These are phyloP conservation scores for Eucalyptus cloeziana DNA, from an alignment of 345 rosid genomes.

Conservation along the genomic window DNA sequence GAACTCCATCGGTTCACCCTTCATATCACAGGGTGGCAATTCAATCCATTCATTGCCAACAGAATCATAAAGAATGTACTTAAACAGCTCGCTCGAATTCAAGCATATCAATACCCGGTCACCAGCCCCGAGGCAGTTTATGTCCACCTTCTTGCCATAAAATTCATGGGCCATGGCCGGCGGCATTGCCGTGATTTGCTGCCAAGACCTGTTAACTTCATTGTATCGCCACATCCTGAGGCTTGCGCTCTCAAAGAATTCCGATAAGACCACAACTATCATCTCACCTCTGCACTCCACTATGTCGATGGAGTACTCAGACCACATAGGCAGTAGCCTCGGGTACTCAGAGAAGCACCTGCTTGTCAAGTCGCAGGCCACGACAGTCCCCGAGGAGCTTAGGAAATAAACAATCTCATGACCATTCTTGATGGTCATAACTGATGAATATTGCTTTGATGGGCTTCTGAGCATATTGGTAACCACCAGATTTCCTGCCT, in stretches of 20 bases:
- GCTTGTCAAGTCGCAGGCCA: constrained; percentile 48
- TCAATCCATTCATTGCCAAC: constrained; percentile 47
- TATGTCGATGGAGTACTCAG: constrained; percentile 75
- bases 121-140: constrained; percentile 75
- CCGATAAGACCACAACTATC: constrained; percentile 59
- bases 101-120: constrained; percentile 56
- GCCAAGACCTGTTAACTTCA: constrained; percentile 35
- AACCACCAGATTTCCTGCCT: constrained; percentile 58
- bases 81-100: constrained; percentile 41
- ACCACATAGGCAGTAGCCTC: constrained; percentile 50
- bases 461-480: constrained; percentile 76
- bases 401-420: constrained; percentile 55
- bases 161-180: constrained; percentile 77
- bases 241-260: constrained; percentile 70
- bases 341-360: constrained; percentile 60
- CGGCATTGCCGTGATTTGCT: constrained; percentile 62
- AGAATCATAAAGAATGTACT: constrained; percentile 41
- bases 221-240: constrained; percentile 71
- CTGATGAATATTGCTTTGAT: constrained; percentile 77
- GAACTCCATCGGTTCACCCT: constrained; percentile 56
- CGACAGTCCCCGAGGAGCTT: constrained; percentile 55
- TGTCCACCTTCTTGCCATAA: constrained; percentile 60
- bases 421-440: constrained; percentile 32
- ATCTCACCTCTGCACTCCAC: constrained; percentile 66
- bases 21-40: constrained; percentile 31